Conservation (phyloP, 1,284 basidiomycete genomes). For the Retiboletus flavoniger region DNA sequence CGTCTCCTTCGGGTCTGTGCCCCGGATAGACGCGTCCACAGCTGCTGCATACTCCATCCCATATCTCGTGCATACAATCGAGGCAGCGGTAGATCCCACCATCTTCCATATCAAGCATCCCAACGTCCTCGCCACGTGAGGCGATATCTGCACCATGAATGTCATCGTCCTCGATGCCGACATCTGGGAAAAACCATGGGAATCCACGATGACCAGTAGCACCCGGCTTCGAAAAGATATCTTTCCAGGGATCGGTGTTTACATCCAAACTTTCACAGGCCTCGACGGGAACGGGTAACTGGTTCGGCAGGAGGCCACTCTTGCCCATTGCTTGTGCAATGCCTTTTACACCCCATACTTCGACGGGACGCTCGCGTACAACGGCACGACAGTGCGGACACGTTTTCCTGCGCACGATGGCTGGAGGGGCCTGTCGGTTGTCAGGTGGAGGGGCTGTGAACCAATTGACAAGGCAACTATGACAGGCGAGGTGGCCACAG, state of each 20-base stretch:
- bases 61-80: conserved; percentile 74
- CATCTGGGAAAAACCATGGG: conserved; percentile 21
- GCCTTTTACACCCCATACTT: conserved; percentile 70
- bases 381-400: conserved; percentile 72
- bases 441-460: conserved; percentile 51
- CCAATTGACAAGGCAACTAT: conserved; percentile 71
- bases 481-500: conserved; percentile 73
- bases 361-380: conserved; percentile 60
- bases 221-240: conserved; percentile 48
- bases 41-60: conserved; percentile 56
- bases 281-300: conserved; percentile 13
- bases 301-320: conserved; percentile 49
- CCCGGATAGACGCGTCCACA: conserved; percentile 61
- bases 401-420: conserved; percentile 53
- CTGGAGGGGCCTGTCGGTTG: conserved; percentile 21
- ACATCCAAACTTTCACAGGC: conserved; percentile 16
- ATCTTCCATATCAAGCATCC: conserved; percentile 68
- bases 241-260: conserved; percentile 56
- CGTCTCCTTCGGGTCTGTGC: conserved; percentile 39
- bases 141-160: conserved; percentile 15
- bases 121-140: conserved; percentile 42
- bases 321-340: conserved; percentile 54
- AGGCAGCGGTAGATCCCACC: conserved; percentile 70
- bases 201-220: conserved; percentile 2
- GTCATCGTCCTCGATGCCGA: conserved; percentile 18